phyloP scores from a whole-genome alignment of 225 moss, liverwort and hornwort genomes.

The Marchantia paleacea region DNA sequence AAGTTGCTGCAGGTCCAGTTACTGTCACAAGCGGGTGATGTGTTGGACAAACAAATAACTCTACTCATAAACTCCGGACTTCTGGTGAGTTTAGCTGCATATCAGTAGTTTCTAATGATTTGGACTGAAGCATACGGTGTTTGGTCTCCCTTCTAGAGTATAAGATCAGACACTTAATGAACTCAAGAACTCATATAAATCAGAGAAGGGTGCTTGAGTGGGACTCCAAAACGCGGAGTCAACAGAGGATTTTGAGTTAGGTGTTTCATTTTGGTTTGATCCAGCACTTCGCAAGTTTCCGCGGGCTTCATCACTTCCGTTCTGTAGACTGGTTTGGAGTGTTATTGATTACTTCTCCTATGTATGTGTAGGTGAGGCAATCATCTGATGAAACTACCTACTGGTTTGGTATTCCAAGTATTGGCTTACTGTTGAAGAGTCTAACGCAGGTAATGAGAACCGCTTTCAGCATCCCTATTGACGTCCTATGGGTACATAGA shows the following conservation, averaged over 20 bases:
- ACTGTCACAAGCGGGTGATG: conserved; percentile 65
- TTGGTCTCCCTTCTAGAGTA: background rate
- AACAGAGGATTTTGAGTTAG: no score
- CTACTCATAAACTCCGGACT: conserved; percentile 91
- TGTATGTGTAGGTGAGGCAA: conserved; percentile 52
- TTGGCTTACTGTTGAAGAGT: conserved; percentile 74
- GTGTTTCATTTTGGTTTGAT: no score
- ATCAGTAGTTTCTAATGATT: no score
- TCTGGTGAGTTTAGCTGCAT: conserved; percentile 41
- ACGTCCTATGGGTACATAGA: background rate
- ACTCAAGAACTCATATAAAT: no score
- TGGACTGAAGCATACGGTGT: background rate
- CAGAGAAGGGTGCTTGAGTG: no score
- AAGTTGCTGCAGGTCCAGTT: conserved; percentile 35
- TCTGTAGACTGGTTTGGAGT: background rate
- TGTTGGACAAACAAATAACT: conserved; percentile 71
- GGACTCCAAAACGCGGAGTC: no score
- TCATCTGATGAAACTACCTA: conserved; percentile 80
- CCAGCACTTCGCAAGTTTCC: no score
- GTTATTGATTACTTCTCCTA: background rate
- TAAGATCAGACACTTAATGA: background rate
- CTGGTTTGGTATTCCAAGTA: conserved; percentile 85
- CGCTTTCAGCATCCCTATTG: background rate
- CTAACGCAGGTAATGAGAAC: conserved; percentile 31
- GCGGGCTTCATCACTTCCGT: background rate